Base-by-base conservation (phyloP, 108 stramenopile species). In the Fragilaria crotonensis region DNA sequence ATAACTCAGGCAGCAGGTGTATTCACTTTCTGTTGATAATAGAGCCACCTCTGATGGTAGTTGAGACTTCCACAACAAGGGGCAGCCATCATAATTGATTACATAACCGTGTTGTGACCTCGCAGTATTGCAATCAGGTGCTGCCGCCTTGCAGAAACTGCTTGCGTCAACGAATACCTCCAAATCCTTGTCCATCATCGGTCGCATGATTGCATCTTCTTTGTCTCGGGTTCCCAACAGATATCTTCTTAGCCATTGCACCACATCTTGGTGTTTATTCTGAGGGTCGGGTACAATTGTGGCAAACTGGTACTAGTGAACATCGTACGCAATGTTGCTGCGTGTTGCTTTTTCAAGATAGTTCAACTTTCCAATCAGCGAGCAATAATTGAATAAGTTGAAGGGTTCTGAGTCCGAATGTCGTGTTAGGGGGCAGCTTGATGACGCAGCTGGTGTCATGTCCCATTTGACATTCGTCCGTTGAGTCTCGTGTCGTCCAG, bases 1-100 rank as follows among this genome's bases (percentile, higher is more conserved):
- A 36, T 54, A 32, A n/a, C 32, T 45, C 27, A 29, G 33, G 28
- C 60, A 21, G n/a, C n/a, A n/a, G 25, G 30, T 52, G 62, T 53
- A 54, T 26, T 63, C 62, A 19, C 36, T n/a, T 48, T 72, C 76
- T 17, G 66, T 68, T 1, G 66, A 58, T 11, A 33, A 49, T 30
- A 68, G 36, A 2, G 50, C 32, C 5, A 63, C 54, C 32, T 73
- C 72, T 1, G 62, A 50, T 52, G 63, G 66, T 5, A 68, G 30
- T 20, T 64, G 29, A 4, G 29, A 46, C 22, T 53, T 17, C 67
- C 67, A 68, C 31, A 22, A 4, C 25, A 61, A 23, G 0, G 71
- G 71, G 25, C 52, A 61, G 31, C 71, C 62, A 4, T 61, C 71
- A 54, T 71, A 72, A 28, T 44, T 45, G 3, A 67, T 57, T 30